Evolutionary conservation across 2,329 filamentous ascomycete species (phyloP).

Genomic region (Zasmidium cellare): DNA sequence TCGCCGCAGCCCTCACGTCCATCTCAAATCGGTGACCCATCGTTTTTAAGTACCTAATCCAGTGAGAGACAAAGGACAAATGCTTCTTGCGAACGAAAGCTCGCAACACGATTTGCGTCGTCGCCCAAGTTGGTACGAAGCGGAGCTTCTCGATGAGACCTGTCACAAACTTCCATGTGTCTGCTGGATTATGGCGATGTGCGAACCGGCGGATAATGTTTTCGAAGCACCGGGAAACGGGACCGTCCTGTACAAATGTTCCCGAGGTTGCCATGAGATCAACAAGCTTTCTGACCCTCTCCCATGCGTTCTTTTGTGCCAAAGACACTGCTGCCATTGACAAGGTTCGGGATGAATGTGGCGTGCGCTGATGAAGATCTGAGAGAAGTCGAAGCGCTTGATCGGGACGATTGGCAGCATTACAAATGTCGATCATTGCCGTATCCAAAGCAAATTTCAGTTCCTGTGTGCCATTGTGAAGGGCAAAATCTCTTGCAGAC

Average conservation of each 20-base stretch:
- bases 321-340: conserved; percentile 3
- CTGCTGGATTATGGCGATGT: conserved; percentile 18
- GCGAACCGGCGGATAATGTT: conserved; percentile 21
- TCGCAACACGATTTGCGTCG: conserved; percentile 26
- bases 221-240: conserved; percentile 17
- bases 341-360: not conserved
- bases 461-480: not conserved
- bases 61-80: conserved; percentile 24
- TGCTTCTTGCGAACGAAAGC: conserved; percentile 21
- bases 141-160: conserved; percentile 21
- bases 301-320: conserved; percentile 10
- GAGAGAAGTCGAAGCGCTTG: conserved; percentile 8
- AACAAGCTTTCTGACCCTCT: conserved; percentile 2
- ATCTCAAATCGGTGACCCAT: conserved; percentile 21
- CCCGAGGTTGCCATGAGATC: conserved; percentile 3
- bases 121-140: conserved; percentile 25
- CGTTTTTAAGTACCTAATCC: conserved; percentile 23
- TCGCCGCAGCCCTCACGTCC: conserved; percentile 17
- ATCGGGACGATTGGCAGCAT: conserved; percentile 5
- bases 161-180: conserved; percentile 30
- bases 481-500: not conserved
- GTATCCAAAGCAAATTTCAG: not conserved
- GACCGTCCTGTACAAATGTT: not conserved
- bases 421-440: conserved; percentile 11
- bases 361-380: not conserved